These are phyloP conservation scores for Coniferiporia sulphurascens DNA, from an alignment of 1,284 basidiomycete genomes.

Conservation along the genomic window DNA sequence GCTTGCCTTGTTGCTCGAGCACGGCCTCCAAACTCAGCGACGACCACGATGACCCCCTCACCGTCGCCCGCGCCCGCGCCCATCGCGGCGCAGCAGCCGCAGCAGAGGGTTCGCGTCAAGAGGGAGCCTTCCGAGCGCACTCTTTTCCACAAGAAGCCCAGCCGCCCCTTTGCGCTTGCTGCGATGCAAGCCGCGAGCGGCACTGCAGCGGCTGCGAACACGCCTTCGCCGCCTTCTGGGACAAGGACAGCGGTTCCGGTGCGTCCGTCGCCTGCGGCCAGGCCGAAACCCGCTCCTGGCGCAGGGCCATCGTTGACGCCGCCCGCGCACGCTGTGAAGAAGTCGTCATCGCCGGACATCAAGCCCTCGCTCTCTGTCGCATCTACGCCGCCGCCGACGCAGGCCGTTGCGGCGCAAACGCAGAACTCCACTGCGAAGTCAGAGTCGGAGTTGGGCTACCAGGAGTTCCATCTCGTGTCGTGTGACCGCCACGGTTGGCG, in stretches of 20 bases:
- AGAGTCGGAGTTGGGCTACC: constrained; percentile 30
- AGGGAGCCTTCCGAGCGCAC: constrained; percentile 10
- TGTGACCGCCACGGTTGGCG: constrained; percentile 77
- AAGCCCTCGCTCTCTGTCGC: constrained; percentile 1
- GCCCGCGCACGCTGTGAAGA: not conserved
- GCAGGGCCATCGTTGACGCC: not conserved
- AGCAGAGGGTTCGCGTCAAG: not conserved
- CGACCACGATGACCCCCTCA: constrained; percentile 9
- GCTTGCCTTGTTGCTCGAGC: not conserved
- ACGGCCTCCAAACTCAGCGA: not conserved
- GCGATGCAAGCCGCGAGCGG: constrained; percentile 12
- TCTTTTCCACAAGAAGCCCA: constrained; percentile 17
- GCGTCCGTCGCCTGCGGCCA: constrained; percentile 1
- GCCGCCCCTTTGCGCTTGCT: constrained; percentile 10
- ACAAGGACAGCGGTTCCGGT: not conserved
- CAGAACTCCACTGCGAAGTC: not conserved
- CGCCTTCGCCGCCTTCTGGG: not conserved
- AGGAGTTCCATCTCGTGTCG: constrained; percentile 71
- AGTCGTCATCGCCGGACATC: not conserved
- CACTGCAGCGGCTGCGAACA: not conserved
- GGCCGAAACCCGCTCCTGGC: not conserved
- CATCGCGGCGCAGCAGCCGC: not conserved
- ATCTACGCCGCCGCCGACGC: constrained; percentile 5
- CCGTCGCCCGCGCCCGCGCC: not conserved
- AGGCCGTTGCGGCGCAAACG: not conserved